Percentiles rank a stretch among this genome's conserved stretches.
Conservation (phyloP, 208 protist species). For the Leishmania martiniquensis region DNA sequence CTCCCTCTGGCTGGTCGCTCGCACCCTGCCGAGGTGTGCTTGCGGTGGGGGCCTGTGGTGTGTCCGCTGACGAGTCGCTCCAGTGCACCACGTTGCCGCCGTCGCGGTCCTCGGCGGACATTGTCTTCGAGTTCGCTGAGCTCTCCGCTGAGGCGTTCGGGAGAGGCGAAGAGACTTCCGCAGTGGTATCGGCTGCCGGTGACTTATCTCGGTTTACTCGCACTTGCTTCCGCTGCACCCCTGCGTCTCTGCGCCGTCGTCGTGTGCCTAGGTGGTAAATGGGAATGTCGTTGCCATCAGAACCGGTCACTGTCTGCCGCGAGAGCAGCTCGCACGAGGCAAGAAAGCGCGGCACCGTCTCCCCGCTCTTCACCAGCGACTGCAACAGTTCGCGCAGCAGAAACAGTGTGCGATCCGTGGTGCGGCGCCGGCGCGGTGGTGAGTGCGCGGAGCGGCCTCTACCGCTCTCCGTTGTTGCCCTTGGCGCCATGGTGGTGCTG, state of each 20-base stretch:
- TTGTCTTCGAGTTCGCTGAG: background rate
- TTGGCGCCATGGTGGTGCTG: background rate
- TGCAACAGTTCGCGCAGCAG: slow-evolving; percentile 74
- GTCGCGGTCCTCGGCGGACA: background rate
- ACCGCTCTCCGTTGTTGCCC: background rate
- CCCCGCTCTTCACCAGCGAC: slow-evolving; percentile 57
- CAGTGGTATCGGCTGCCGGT: background rate
- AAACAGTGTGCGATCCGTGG: slow-evolving; percentile 77
- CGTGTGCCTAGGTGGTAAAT: slow-evolving; percentile 82
- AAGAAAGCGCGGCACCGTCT: slow-evolving; percentile 84
- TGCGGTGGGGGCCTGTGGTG: background rate
- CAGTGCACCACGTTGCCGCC: background rate
- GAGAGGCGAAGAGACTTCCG: background rate
- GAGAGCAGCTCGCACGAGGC: slow-evolving; percentile 68
- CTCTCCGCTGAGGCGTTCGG: background rate
- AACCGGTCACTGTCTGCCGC: slow-evolving; percentile 56
- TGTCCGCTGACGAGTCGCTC: background rate
- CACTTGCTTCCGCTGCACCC: slow-evolving; percentile 52
- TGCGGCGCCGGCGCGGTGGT: slow-evolving; percentile 33
- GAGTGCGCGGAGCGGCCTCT: slow-evolving; percentile 3
- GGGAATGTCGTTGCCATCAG: slow-evolving; percentile 61
- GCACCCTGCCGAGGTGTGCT: background rate
- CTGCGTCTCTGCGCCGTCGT: slow-evolving; percentile 54
- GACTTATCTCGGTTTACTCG: slow-evolving; percentile 49
- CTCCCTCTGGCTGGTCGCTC: background rate